These are phyloP conservation scores for Hymenoscyphus fraxineus DNA, from an alignment of 2,329 filamentous ascomycete species.

Conservation along the genomic window DNA sequence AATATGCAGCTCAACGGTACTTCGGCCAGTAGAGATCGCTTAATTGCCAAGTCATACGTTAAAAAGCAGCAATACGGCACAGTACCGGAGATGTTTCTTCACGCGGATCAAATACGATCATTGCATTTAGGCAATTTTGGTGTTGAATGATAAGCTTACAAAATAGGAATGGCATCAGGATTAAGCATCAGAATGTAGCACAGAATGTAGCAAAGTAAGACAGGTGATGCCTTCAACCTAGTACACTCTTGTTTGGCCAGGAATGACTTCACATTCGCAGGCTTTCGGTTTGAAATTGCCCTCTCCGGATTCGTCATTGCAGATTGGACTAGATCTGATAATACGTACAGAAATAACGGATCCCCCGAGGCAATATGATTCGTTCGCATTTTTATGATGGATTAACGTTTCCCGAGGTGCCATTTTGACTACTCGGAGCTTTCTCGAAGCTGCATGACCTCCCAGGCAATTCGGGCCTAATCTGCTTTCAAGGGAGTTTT, in stretches of 20 bases:
- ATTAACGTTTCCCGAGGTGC: neutral
- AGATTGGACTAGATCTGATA: neutral
- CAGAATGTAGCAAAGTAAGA: neutral
- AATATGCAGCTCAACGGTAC: neutral
- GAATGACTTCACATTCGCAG: neutral
- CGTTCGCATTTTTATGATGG: neutral
- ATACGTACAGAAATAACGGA: neutral
- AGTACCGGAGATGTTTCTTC: neutral
- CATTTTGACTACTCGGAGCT: neutral
- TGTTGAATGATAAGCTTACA: neutral
- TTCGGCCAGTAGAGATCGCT: neutral
- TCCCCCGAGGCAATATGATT: neutral
- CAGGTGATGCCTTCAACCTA: neutral
- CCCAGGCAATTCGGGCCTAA: neutral
- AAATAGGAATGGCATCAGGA: neutral
- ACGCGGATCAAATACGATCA: neutral
- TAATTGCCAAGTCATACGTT: neutral
- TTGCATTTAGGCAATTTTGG: neutral
- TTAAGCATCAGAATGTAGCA: neutral
- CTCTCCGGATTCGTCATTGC: neutral
- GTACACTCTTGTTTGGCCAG: too few relatives aligned
- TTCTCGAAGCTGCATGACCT: neutral
- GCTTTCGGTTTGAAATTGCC: neutral
- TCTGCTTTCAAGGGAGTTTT: neutral
- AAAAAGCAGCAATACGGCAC: slow-evolving; percentile 2